These are phyloP conservation scores for Boechera retrofracta DNA, from an alignment of 345 rosid genomes.

Conservation along the genomic window DNA sequence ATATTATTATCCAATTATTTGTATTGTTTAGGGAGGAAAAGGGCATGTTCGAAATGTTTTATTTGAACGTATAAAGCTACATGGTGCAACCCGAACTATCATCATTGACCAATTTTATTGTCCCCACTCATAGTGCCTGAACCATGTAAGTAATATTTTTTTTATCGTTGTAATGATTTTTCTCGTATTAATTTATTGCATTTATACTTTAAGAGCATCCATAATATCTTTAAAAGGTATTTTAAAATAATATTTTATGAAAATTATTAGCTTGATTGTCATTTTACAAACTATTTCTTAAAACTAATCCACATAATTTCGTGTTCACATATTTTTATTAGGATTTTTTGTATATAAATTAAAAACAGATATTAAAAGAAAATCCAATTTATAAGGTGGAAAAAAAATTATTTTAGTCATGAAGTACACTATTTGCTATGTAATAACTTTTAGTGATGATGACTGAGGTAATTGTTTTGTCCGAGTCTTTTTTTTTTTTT, in stretches of 20 bases:
- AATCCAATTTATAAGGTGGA: neutral
- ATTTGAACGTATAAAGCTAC: conserved; percentile 44
- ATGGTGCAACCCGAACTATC: conserved; percentile 48
- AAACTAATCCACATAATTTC: neutral
- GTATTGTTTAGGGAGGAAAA: conserved; percentile 51
- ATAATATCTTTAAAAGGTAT: too few relatives aligned
- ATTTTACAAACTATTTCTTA: neutral
- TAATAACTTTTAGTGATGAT: neutral
- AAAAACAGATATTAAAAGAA: neutral
- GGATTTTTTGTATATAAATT: neutral
- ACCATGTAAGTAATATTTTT: neutral
- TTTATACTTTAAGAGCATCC: too few relatives aligned
- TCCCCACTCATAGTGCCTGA: conserved; percentile 49
- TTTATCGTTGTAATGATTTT: too few relatives aligned
- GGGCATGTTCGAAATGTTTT: conserved; percentile 53
- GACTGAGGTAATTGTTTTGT: neutral
- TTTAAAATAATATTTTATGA: too few relatives aligned
- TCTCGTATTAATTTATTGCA: too few relatives aligned
- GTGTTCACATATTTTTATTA: neutral
- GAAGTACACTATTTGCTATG: neutral
- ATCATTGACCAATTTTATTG: conserved; percentile 64
- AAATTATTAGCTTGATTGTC: neutral
- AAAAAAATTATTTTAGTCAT: neutral
- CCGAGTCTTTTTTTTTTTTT: neutral
- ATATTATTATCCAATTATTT: neutral